A percentile compares a stretch with the other conserved stretches of the same genome.
Conservation (phyloP, 2,329 filamentous ascomycete species). For the Chaetomium sp. region DNA sequence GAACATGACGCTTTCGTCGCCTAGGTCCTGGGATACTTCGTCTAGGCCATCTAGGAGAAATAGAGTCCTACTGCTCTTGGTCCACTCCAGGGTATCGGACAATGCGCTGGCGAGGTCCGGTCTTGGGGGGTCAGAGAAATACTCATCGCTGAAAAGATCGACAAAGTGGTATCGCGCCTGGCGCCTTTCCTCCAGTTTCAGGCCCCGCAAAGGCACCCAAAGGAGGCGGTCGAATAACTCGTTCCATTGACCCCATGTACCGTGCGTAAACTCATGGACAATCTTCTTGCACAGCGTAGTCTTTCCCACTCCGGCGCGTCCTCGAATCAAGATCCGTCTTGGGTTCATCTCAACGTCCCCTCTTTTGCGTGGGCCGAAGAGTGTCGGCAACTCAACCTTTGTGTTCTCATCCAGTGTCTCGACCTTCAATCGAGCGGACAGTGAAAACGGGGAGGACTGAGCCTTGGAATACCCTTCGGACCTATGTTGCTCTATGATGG, state of each 20-base stretch:
- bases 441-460: constrained; percentile 36
- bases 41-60: constrained; percentile 50
- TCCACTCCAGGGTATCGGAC: constrained; percentile 8
- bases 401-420: constrained; percentile 31
- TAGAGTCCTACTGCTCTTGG: constrained; percentile 36
- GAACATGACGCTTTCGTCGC: constrained; percentile 24
- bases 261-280: constrained; percentile 40
- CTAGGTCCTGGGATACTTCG: constrained; percentile 41
- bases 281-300: constrained; percentile 48
- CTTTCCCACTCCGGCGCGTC: constrained; percentile 45
- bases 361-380: constrained; percentile 38
- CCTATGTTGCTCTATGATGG: constrained; percentile 38
- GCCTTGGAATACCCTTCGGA: constrained; percentile 2
- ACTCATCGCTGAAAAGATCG: constrained; percentile 37
- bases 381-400: constrained; percentile 34
- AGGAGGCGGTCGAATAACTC: constrained; percentile 43
- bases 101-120: constrained; percentile 31
- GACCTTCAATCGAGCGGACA: constrained; percentile 37
- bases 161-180: constrained; percentile 32
- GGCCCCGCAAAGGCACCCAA: constrained; percentile 45
- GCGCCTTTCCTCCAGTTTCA: constrained; percentile 34
- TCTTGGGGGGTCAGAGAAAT: constrained; percentile 34
- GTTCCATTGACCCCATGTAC: constrained; percentile 32
- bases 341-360: constrained; percentile 17
- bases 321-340: constrained; percentile 43